Conservation (phyloP, 768 basidiomycete genomes). For the Phylloporus arenicola region DNA sequence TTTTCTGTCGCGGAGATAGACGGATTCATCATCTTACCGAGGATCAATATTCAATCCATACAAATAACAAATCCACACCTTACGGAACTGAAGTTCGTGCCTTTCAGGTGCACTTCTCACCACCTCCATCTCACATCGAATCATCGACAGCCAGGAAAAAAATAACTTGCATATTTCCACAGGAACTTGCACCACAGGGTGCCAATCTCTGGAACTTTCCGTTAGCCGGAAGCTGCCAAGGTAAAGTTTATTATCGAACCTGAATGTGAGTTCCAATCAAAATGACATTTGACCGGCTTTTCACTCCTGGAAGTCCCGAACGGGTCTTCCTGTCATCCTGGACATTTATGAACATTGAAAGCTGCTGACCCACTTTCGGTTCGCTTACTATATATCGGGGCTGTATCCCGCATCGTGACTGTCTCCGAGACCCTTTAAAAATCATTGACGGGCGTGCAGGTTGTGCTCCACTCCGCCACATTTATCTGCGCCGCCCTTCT, state of each 20-base stretch:
- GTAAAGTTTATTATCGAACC: constrained; percentile 29
- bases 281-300: constrained; percentile 24
- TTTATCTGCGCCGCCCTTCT: constrained; percentile 12
- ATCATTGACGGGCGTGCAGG: constrained; percentile 16
- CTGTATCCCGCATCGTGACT: constrained; percentile 24
- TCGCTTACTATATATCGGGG: constrained; percentile 24
- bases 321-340: constrained; percentile 26
- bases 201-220: constrained; percentile 26
- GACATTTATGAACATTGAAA: constrained; percentile 23
- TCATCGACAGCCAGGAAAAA: neutral
- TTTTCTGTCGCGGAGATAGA: constrained; percentile 26
- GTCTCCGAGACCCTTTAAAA: constrained; percentile 21
- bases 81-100: constrained; percentile 29
- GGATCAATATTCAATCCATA: constrained; percentile 20
- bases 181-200: constrained; percentile 21
- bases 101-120: constrained; percentile 15
- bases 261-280: constrained; percentile 22
- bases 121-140: neutral
- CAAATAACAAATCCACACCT: constrained; percentile 31
- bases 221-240: constrained; percentile 22
- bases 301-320: constrained; percentile 22
- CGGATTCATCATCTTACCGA: constrained; percentile 29
- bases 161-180: constrained; percentile 10
- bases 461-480: constrained; percentile 20
- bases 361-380: constrained; percentile 23